phyloP scores from a whole-genome alignment of 1,139 yeast genomes.

The Pichia sp. region DNA sequence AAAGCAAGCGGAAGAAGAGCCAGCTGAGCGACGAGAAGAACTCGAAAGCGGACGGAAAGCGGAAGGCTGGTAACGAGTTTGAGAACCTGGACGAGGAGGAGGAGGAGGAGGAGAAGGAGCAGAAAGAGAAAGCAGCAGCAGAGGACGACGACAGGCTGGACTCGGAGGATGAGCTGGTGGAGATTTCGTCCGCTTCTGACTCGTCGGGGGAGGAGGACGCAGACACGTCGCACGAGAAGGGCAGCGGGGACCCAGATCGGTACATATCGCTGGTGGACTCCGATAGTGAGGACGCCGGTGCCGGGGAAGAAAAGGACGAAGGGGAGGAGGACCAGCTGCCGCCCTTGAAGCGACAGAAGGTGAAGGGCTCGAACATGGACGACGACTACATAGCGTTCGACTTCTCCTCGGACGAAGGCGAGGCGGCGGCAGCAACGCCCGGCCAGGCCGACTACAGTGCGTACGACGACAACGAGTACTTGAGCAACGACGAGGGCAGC shows the following conservation, averaged over 20 bases:
- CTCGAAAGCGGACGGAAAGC: not conserved
- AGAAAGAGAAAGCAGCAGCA: not conserved
- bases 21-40: not conserved
- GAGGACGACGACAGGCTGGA: conserved; percentile 2
- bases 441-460: conserved; percentile 24
- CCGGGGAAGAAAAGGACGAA: conserved; percentile 6
- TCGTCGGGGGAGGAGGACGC: not conserved
- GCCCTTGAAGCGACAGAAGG: conserved; percentile 13
- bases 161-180: conserved; percentile 1
- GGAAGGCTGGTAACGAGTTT: conserved; percentile 11
- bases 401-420: conserved; percentile 38
- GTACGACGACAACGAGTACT: conserved; percentile 29
- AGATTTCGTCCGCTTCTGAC: conserved; percentile 1
- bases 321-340: conserved; percentile 6
- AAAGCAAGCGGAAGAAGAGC: conserved; percentile 12
- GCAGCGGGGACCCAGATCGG: not conserved
- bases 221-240: not conserved
- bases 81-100: conserved; percentile 13
- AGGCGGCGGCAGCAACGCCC: no score
- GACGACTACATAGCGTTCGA: conserved; percentile 62
- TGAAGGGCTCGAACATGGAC: conserved; percentile 35
- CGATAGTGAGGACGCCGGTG: conserved; percentile 9
- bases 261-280: conserved; percentile 8
- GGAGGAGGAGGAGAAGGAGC: not conserved
- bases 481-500: conserved; percentile 32